Percentiles rank a stretch among this genome's conserved stretches.
These are phyloP conservation scores for Trypanosoma conorhini DNA, from an alignment of 208 protist species.

Conservation along the genomic window DNA sequence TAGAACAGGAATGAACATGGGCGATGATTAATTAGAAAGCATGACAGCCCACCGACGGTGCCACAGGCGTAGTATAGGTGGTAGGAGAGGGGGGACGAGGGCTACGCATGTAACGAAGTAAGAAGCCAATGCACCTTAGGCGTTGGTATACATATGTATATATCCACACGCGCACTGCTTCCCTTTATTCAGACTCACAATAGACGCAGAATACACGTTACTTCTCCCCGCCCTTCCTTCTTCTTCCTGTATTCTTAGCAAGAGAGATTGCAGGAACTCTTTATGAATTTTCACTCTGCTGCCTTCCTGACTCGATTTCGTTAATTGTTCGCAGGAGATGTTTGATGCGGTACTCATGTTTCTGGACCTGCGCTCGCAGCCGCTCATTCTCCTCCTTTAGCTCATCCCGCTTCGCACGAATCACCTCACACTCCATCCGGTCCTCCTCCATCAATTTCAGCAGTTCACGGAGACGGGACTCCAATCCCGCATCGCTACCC, in stretches of 20 bases:
- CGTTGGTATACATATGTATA: neutral
- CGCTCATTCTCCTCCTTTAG: slow-evolving; percentile 76
- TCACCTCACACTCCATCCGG: slow-evolving; percentile 74
- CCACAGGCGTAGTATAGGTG: neutral
- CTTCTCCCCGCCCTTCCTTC: neutral
- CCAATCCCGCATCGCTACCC: slow-evolving; percentile 26
- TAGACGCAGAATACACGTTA: neutral
- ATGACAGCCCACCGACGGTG: neutral
- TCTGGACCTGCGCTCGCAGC: slow-evolving; percentile 56
- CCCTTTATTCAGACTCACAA: neutral
- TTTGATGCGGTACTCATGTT: slow-evolving; percentile 83
- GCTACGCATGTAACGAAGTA: neutral
- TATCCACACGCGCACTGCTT: neutral
- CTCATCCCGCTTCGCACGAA: slow-evolving; percentile 76
- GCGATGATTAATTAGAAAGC: neutral
- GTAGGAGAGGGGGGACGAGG: neutral
- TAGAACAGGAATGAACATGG: neutral
- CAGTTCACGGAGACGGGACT: slow-evolving; percentile 50
- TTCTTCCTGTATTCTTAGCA: neutral
- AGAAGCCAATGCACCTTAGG: neutral
- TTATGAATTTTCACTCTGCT: neutral
- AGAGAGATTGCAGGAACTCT: neutral
- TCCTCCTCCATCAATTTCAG: slow-evolving; percentile 66
- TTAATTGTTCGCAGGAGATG: slow-evolving; percentile 85
- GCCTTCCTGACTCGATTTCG: slow-evolving; percentile 33